Conservation (phyloP, 2,329 filamentous ascomycete genomes). For the Colletotrichum orchidophilum region DNA sequence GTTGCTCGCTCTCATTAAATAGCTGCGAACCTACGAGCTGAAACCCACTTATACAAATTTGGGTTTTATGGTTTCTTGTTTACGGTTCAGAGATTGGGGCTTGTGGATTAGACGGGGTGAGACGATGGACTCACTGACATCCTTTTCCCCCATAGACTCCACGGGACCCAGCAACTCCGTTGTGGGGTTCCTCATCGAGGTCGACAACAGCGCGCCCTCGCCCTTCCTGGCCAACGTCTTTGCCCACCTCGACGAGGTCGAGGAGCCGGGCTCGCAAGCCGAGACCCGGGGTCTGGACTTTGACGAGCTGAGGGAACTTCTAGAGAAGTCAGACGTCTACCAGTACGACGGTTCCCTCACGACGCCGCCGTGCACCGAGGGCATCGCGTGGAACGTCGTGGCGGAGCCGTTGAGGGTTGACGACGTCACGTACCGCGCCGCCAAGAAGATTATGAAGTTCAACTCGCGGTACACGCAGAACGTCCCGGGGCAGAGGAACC, state of each 20-base stretch:
- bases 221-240: constrained; percentile 49
- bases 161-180: constrained; percentile 46
- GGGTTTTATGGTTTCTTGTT: neutral
- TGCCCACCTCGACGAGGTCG: constrained; percentile 48
- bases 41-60: neutral
- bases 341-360: constrained; percentile 69
- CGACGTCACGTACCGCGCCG: constrained; percentile 58
- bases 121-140: neutral
- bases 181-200: constrained; percentile 49
- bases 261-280: constrained; percentile 48
- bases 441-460: constrained; percentile 64
- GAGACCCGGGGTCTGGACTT: constrained; percentile 53
- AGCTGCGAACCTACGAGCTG: neutral
- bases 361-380: constrained; percentile 69
- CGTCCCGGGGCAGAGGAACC: constrained; percentile 53
- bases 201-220: constrained; percentile 35
- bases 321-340: constrained; percentile 51
- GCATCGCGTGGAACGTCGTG: constrained; percentile 62
- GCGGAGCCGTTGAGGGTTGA: constrained; percentile 56
- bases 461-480: constrained; percentile 66
- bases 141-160: constrained; percentile 16
- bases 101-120: neutral
- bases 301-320: constrained; percentile 46
- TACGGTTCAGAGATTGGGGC: neutral
- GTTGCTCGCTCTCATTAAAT: neutral